phyloP scores from a whole-genome alignment of 2,329 filamentous ascomycete genomes.

The Botryotinia narcissicola region DNA sequence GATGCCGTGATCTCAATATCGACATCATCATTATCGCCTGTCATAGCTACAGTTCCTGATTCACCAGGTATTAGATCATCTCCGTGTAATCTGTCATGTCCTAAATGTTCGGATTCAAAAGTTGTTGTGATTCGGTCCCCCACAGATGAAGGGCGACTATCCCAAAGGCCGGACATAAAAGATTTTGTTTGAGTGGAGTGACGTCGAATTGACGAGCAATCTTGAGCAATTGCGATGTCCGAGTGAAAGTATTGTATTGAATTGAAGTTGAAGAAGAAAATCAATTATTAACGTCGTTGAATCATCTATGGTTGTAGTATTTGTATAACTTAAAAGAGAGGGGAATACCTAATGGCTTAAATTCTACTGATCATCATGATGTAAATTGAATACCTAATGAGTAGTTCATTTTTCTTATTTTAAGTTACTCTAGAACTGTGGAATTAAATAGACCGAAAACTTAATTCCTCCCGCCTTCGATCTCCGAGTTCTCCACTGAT shows the following conservation, averaged over 20 bases:
- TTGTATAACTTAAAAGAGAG: background rate
- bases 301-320: background rate
- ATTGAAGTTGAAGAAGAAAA: background rate
- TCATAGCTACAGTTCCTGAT: constrained; percentile 34
- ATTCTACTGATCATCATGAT: background rate
- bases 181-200: constrained; percentile 18
- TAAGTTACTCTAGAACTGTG: background rate
- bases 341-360: background rate
- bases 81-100: constrained; percentile 36
- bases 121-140: constrained; percentile 29
- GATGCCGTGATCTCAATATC: constrained; percentile 69
- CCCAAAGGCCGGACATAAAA: constrained; percentile 32
- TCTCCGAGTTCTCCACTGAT: constrained; percentile 1
- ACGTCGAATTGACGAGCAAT: constrained; percentile 13
- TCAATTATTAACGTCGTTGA: background rate
- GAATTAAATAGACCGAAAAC: background rate
- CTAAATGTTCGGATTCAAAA: constrained; percentile 24
- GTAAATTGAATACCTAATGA: background rate
- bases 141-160: constrained; percentile 23
- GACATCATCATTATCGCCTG: constrained; percentile 39
- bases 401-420: background rate
- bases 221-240: background rate
- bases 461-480: background rate
- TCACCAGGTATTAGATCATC: constrained; percentile 33
- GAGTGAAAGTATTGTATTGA: no score